Percentiles rank a stretch among this genome's conserved stretches.
Evolutionary conservation across 2,329 filamentous ascomycete genomes (phyloP).

Genomic region (Aspergillus nomiae): DNA sequence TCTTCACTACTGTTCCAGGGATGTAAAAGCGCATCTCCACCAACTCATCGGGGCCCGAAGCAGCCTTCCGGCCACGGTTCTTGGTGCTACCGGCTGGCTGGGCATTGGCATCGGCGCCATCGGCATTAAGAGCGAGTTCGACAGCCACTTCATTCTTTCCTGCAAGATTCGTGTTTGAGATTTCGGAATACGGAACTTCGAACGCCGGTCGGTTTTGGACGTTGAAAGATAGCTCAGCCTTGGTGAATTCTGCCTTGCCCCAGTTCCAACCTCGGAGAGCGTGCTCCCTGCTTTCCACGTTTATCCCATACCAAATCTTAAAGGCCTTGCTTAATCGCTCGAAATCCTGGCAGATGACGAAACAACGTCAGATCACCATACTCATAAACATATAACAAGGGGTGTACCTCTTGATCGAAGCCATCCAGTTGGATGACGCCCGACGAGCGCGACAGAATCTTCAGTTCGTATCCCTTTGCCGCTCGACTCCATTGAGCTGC

Average conservation of each 20-base stretch:
- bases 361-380: neutral
- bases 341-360: conserved; percentile 65
- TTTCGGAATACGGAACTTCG: conserved; percentile 95
- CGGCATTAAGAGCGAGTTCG: conserved; percentile 79
- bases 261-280: conserved; percentile 97
- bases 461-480: conserved; percentile 88
- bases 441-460: conserved; percentile 81
- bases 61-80: conserved; percentile 82
- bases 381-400: neutral
- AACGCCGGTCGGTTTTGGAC: conserved; percentile 96
- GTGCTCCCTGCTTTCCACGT: conserved; percentile 89
- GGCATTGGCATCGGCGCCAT: conserved; percentile 73
- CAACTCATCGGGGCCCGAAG: conserved; percentile 85
- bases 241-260: conserved; percentile 96
- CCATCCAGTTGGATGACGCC: conserved; percentile 92
- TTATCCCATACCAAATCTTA: conserved; percentile 97
- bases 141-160: conserved; percentile 97
- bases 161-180: conserved; percentile 95
- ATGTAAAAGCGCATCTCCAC: conserved; percentile 99
- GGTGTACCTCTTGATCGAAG: conserved; percentile 76
- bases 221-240: conserved; percentile 93
- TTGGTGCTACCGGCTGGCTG: conserved; percentile 70
- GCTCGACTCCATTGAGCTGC: conserved; percentile 94
- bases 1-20: conserved; percentile 78
- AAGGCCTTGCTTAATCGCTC: conserved; percentile 90